Percentiles rank a stretch among this genome's conserved stretches.
Evolutionary conservation across 2,329 filamentous ascomycete genomes (phyloP).

Genomic region (Sclerotinia spermophila): DNA sequence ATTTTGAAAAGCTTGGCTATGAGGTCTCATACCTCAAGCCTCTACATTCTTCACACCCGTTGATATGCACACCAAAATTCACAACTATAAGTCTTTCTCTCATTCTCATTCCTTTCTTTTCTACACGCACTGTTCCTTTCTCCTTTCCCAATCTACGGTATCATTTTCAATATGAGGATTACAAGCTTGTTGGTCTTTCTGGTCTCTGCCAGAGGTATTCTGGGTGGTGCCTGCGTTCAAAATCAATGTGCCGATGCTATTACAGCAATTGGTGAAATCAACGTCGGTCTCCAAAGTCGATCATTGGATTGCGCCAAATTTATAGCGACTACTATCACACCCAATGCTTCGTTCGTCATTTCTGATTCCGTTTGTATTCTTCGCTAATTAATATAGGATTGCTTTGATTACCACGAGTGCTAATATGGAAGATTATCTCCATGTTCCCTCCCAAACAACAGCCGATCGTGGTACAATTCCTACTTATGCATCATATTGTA

Average conservation of each 20-base stretch:
- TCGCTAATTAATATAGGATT: not conserved
- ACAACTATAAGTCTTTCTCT: conserved; percentile 15
- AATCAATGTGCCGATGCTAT: conserved; percentile 12
- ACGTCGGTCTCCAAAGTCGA: conserved; percentile 8
- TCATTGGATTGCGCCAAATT: conserved; percentile 12
- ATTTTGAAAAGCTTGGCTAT: not conserved
- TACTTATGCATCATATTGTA: conserved; percentile 15
- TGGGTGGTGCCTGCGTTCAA: not conserved
- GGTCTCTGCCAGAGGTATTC: not conserved
- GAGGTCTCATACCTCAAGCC: not conserved
- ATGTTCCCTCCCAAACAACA: not conserved
- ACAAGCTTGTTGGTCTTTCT: conserved; percentile 12
- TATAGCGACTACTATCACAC: conserved; percentile 8
- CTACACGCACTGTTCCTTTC: not conserved
- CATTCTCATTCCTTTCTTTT: not conserved
- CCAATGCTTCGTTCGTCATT: conserved; percentile 12
- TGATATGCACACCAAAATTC: conserved; percentile 8
- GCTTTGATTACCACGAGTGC: conserved; percentile 9
- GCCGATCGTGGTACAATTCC: not conserved
- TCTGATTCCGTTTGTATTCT: not conserved
- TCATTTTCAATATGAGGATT: conserved; percentile 15
- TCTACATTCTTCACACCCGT: conserved; percentile 12
- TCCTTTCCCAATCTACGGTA: not conserved
- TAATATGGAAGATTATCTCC: conserved; percentile 5
- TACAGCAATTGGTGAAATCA: conserved; percentile 15